Conservation (phyloP, 495 filamentous ascomycete species). For the Xylaria sp. region DNA sequence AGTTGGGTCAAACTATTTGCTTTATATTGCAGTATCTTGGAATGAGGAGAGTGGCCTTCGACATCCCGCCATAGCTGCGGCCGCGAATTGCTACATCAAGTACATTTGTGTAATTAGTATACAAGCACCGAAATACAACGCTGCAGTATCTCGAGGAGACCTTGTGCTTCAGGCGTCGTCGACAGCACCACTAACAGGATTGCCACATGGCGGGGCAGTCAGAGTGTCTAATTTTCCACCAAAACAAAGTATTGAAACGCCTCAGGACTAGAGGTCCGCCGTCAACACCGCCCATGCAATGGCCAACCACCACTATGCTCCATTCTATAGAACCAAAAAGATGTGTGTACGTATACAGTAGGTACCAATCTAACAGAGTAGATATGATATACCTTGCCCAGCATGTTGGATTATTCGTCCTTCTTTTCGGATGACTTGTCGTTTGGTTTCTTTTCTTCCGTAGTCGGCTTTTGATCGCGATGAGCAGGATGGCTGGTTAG, state of each 20-base stretch:
- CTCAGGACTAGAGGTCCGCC: slow-evolving; percentile 13
- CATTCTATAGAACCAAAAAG: slow-evolving; percentile 6
- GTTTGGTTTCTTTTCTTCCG: slow-evolving; percentile 37
- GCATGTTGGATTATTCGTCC: slow-evolving; percentile 48
- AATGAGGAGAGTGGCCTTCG: slow-evolving; percentile 43
- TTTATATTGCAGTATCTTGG: slow-evolving; percentile 29
- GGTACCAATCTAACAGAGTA: slow-evolving; percentile 18
- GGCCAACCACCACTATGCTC: slow-evolving; percentile 15
- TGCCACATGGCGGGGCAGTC: neutral
- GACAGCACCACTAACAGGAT: neutral
- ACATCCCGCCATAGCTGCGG: slow-evolving; percentile 13
- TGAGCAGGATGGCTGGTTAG: slow-evolving; percentile 77
- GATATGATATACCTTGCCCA: slow-evolving; percentile 37
- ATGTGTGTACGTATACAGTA: slow-evolving; percentile 19
- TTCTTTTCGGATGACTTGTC: slow-evolving; percentile 10
- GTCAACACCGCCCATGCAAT: slow-evolving; percentile 32
- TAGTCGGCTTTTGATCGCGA: slow-evolving; percentile 38
- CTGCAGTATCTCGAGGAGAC: slow-evolving; percentile 25
- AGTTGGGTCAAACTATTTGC: slow-evolving; percentile 17
- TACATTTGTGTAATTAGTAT: slow-evolving; percentile 28
- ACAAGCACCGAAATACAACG: slow-evolving; percentile 27
- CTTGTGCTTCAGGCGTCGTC: neutral
- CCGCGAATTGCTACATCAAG: slow-evolving; percentile 25
- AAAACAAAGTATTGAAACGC: slow-evolving; percentile 21
- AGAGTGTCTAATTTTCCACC: slow-evolving; percentile 19